These are phyloP conservation scores for Oropetium thomaeum DNA, from an alignment of 176 grass and related monocot genomes.

Conservation along the genomic window DNA sequence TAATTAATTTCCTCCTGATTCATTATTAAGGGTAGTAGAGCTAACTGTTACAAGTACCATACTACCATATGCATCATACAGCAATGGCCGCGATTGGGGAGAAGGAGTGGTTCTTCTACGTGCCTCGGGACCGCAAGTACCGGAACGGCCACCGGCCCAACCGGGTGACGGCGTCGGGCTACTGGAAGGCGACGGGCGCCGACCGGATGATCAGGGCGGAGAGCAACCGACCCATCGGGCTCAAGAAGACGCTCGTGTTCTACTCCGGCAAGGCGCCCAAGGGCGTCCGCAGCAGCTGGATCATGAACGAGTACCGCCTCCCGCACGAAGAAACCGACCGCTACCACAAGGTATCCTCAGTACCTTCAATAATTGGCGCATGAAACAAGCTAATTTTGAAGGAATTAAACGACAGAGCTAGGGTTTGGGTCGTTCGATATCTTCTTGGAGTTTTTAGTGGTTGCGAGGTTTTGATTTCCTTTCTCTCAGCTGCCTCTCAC, in stretches of 20 bases:
- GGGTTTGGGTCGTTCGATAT: slow-evolving; percentile 21
- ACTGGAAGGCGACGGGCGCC: slow-evolving; percentile 98
- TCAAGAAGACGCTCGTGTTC: slow-evolving; percentile 99
- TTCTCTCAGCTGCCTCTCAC: background rate
- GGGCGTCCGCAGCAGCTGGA: slow-evolving; percentile 85
- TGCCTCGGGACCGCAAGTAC: slow-evolving; percentile 94
- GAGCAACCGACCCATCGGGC: slow-evolving; percentile 62
- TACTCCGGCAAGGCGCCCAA: slow-evolving; percentile 99
- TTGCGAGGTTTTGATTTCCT: background rate
- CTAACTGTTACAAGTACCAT: no score
- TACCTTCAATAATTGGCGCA: slow-evolving; percentile 6
- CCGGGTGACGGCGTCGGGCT: slow-evolving; percentile 88
- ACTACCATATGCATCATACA: background rate
- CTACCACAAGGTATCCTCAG: slow-evolving; percentile 57
- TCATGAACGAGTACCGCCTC: slow-evolving; percentile 99
- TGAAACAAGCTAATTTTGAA: background rate
- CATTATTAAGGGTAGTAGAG: background rate
- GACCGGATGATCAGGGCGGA: slow-evolving; percentile 74
- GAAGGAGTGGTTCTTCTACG: slow-evolving; percentile 99
- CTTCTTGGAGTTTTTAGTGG: background rate
- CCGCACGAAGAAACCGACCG: slow-evolving; percentile 56
- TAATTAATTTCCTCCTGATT: background rate
- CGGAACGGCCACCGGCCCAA: slow-evolving; percentile 94
- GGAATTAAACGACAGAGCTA: slow-evolving; percentile 22
- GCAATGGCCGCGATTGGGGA: slow-evolving; percentile 92